Evolutionary conservation across 768 basidiomycete genomes (phyloP).

Genomic region (Lactarius psammicola): DNA sequence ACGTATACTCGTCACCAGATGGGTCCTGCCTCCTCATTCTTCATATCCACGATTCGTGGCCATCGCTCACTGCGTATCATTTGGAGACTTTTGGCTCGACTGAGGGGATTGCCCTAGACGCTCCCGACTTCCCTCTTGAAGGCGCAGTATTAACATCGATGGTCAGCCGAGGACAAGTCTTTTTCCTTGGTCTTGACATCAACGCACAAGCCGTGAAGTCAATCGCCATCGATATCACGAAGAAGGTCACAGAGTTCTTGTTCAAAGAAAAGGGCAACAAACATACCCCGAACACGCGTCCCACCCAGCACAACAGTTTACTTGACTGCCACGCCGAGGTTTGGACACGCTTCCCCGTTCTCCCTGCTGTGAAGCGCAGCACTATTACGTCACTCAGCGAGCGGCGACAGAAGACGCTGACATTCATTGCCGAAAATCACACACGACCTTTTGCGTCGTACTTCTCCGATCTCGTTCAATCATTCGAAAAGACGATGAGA

Average conservation of each 20-base stretch:
- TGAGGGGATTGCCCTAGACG: constrained; percentile 42
- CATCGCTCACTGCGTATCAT: constrained; percentile 46
- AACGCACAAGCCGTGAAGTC: constrained; percentile 40
- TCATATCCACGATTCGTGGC: constrained; percentile 21
- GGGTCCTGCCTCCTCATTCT: constrained; percentile 50
- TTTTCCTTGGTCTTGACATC: constrained; percentile 44
- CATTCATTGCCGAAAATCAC: constrained; percentile 45
- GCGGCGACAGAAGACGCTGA: constrained; percentile 37
- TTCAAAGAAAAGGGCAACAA: constrained; percentile 46
- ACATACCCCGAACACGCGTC: constrained; percentile 15
- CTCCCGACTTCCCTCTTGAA: constrained; percentile 32
- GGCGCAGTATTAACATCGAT: constrained; percentile 46
- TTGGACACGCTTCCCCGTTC: constrained; percentile 20
- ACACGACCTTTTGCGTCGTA: constrained; percentile 40
- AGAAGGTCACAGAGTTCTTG: constrained; percentile 53
- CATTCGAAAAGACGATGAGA: constrained; percentile 48
- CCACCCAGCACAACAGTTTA: constrained; percentile 41
- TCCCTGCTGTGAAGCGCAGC: constrained; percentile 20
- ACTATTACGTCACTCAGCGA: constrained; percentile 25
- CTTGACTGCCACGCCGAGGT: constrained; percentile 17
- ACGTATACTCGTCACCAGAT: constrained; percentile 49
- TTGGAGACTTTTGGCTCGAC: constrained; percentile 56
- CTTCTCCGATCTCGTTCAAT: constrained; percentile 44
- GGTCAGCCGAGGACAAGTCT: constrained; percentile 40
- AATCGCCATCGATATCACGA: constrained; percentile 50